Evolutionary conservation across 2,329 filamentous ascomycete species (phyloP), one percentile per base, ranked within the genome.

Genomic region (Monosporascus ibericus): DNA sequence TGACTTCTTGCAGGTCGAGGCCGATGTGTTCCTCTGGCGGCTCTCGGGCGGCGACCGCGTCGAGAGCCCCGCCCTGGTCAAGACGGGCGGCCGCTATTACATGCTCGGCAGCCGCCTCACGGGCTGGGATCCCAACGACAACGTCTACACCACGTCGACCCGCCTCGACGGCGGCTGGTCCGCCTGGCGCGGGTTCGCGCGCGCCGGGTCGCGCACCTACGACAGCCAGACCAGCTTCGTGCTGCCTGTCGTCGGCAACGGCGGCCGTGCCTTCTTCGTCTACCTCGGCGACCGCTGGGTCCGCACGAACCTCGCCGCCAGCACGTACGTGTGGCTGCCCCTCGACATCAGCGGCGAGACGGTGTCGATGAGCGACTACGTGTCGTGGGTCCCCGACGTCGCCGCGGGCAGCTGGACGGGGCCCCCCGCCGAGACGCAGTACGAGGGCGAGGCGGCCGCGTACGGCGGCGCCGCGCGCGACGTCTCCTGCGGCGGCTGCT

Each of bases 221-320:
- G 68, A 69, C 15, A 82, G 78, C 1, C 84, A 88, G 61, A 84
- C 81, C 0, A 81, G 74, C 37, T 86, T 75, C 58, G 73, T 87
- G 22, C 73, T 86, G 1, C 70, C 73, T 0, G 55, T 72, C 3
- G 65, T 70, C 46, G 60, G 63, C 38, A 58, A 60, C 38, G 67
- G 68, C 17, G 14, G n/a, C 2, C 20, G 20, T 15, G 72, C 74
- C 48, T 75, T 85, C 27, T 30, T 30, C 27, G 9, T 30, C 56
- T 88, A 87, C 67, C 78, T 86, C 68, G 85, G 85, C 20, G 85
- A 88, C 66, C 78, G 85, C 22, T 88, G 85, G 85, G 67, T 80
- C 0, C 76, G 73, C 5, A 64, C 65, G n/a, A 82, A 87, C 56
- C 73, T 88, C 1, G 78, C 76, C 65, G 70, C 77, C 0, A 80